Conservation (phyloP, 2,329 filamentous ascomycete species). For the Grosmannia huntii region DNA sequence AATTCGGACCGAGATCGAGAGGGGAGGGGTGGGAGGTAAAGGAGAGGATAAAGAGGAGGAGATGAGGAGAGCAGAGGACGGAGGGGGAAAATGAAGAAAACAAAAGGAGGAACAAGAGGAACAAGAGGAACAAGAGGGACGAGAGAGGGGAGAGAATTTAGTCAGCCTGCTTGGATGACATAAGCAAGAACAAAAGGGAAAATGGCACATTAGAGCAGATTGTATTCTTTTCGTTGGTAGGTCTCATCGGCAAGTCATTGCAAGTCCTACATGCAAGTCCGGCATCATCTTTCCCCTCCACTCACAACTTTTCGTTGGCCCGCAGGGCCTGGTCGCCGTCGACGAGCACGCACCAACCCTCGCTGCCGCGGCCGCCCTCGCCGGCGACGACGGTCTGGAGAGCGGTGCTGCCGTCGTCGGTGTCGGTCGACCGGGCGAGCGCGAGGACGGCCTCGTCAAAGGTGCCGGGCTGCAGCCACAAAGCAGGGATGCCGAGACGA, state of each 20-base stretch:
- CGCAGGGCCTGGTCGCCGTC: slow-evolving; percentile 59
- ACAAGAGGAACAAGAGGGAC: not conserved
- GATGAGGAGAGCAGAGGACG: too few species aligned
- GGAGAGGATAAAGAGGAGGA: not conserved
- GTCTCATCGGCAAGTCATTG: too few species aligned
- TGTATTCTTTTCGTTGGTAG: too few species aligned
- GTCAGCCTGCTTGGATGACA: too few species aligned
- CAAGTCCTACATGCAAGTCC: too few species aligned
- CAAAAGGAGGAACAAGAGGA: not conserved
- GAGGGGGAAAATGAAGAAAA: too few species aligned
- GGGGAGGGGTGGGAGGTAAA: not conserved
- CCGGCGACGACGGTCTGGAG: slow-evolving; percentile 61
- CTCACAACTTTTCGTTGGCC: slow-evolving; percentile 37
- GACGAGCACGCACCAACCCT: slow-evolving; percentile 81
- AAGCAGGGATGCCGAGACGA: slow-evolving; percentile 54
- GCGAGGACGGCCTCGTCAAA: slow-evolving; percentile 65
- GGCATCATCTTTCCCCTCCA: too few species aligned
- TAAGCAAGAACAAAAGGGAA: too few species aligned
- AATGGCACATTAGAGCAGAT: too few species aligned
- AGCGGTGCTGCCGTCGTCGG: slow-evolving; percentile 30
- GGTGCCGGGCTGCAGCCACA: slow-evolving; percentile 86
- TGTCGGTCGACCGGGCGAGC: slow-evolving; percentile 43
- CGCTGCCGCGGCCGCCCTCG: slow-evolving; percentile 49
- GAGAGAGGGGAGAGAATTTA: too few species aligned
- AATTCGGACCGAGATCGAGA: not conserved